Percentiles rank a stretch among this genome's conserved stretches.
These are phyloP conservation scores for Penstemon davidsonii DNA, from an alignment of 257 asterid genomes.

Conservation along the genomic window DNA sequence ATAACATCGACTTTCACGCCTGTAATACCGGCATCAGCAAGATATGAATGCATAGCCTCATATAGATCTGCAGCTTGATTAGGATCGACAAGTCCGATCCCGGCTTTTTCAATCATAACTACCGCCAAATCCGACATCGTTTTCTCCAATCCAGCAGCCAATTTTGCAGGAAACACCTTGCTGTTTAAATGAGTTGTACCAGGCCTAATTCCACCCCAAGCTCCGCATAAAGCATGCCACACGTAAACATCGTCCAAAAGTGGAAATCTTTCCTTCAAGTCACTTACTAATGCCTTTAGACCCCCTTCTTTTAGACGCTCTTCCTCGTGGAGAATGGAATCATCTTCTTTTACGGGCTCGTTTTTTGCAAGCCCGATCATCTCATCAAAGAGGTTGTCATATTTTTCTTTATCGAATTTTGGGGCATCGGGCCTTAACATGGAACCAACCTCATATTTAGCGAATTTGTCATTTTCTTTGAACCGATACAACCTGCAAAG, in stretches of 20 bases:
- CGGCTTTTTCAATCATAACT: constrained; percentile 43
- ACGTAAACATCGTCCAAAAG: constrained; percentile 44
- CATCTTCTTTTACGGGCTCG: constrained; percentile 28
- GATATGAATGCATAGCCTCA: constrained; percentile 49
- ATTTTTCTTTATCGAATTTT: constrained; percentile 36
- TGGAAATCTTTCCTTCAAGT: constrained; percentile 35
- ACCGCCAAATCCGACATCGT: constrained; percentile 55
- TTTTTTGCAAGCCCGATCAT: constrained; percentile 36
- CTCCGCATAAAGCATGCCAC: constrained; percentile 57
- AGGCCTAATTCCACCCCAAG: constrained; percentile 56
- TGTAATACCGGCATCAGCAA: constrained; percentile 39
- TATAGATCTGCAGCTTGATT: constrained; percentile 33
- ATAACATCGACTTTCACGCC: constrained; percentile 56
- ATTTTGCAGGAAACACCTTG: constrained; percentile 34
- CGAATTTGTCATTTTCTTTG: constrained; percentile 43
- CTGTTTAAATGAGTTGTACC: constrained; percentile 36
- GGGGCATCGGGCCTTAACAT: constrained; percentile 37
- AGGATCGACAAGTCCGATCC: constrained; percentile 48
- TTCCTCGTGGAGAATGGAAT: constrained; percentile 27
- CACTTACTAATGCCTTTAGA: constrained; percentile 38
- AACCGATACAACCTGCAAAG: constrained; percentile 41
- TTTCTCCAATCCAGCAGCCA: constrained; percentile 36
- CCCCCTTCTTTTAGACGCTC: constrained; percentile 33
- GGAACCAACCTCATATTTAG: constrained; percentile 36
- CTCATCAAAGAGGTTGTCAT: constrained; percentile 33